A percentile compares a stretch with the other conserved stretches of the same genome.
Evolutionary conservation across 768 basidiomycete genomes (phyloP).

Genomic region (Trametes coccinea): DNA sequence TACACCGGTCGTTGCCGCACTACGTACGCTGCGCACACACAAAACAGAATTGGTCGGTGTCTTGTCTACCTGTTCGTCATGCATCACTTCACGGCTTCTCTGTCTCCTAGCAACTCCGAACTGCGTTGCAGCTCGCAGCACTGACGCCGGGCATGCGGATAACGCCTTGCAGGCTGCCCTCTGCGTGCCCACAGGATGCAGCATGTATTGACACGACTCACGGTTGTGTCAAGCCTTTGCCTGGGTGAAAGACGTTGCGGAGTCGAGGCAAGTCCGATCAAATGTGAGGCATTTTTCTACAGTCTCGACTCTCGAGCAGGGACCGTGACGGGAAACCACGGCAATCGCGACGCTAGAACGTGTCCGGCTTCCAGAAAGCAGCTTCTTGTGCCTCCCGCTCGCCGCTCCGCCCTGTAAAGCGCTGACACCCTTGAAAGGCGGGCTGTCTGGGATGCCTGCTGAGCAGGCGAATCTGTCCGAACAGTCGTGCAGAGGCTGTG

Average conservation of each 20-base stretch:
- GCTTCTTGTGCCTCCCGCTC: no score
- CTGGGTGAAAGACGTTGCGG: not conserved
- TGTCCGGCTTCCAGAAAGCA: not conserved
- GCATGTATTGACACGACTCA: no score
- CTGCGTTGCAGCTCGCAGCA: not conserved
- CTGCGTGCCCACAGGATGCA: no score
- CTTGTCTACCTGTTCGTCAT: no score
- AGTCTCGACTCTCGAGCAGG: not conserved
- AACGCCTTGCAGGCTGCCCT: no score
- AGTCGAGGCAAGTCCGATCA: not conserved
- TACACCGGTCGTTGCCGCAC: no score
- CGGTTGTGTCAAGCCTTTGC: no score
- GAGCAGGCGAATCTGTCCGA: not conserved
- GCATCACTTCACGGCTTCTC: not conserved
- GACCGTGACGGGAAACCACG: not conserved
- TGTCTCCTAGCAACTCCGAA: constrained; percentile 1
- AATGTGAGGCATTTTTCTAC: constrained; percentile 6
- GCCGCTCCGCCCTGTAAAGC: no score
- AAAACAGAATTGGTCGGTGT: no score
- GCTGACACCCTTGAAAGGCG: no score
- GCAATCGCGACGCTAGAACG: constrained; percentile 3
- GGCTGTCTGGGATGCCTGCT: not conserved
- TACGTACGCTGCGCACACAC: no score
- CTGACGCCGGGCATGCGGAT: not conserved
- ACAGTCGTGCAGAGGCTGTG: not conserved